phyloP scores from a whole-genome alignment of 495 filamentous ascomycete species.

The Penicillium paxilli region DNA sequence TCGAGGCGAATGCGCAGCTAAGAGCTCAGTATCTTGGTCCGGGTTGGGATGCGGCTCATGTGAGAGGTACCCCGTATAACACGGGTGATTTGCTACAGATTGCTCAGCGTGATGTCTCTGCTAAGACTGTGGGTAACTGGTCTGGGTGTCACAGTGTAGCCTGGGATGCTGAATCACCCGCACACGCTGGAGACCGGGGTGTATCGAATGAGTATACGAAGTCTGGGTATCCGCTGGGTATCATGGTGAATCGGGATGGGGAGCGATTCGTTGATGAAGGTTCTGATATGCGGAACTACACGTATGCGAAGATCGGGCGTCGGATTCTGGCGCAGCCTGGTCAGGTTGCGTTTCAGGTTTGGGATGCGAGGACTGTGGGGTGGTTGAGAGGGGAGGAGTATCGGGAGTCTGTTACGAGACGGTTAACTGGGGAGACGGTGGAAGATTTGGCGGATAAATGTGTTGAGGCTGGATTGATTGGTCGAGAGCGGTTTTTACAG shows the following conservation, averaged over 20 bases:
- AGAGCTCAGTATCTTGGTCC: conserved; percentile 59
- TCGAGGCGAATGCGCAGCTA: conserved; percentile 57
- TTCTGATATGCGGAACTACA: conserved; percentile 61
- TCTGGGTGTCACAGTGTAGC: conserved; percentile 60
- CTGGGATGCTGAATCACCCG: conserved; percentile 61
- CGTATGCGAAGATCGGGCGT: conserved; percentile 61
- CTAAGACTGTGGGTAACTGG: conserved; percentile 56
- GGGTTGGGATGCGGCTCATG: conserved; percentile 58
- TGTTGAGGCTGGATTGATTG: conserved; percentile 38
- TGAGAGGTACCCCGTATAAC: conserved; percentile 63
- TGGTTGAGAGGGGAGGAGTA: conserved; percentile 61
- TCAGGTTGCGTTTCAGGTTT: conserved; percentile 60
- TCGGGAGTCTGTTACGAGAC: conserved; percentile 50
- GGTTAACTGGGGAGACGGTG: conserved; percentile 46
- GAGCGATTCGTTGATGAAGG: conserved; percentile 65
- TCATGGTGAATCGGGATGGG: conserved; percentile 60
- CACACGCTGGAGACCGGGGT: conserved; percentile 48
- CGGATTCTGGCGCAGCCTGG: conserved; percentile 56
- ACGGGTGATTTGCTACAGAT: conserved; percentile 53
- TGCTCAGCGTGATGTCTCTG: conserved; percentile 48
- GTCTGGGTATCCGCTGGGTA: conserved; percentile 62
- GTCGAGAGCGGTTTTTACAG: conserved; percentile 40
- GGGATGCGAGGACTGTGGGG: conserved; percentile 48
- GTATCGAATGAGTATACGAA: conserved; percentile 66
- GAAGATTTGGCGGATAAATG: conserved; percentile 54